Evolutionary conservation across 1,284 basidiomycete genomes (phyloP), one percentile per base, ranked within the genome.

Genomic region (Tremellales sp.): DNA sequence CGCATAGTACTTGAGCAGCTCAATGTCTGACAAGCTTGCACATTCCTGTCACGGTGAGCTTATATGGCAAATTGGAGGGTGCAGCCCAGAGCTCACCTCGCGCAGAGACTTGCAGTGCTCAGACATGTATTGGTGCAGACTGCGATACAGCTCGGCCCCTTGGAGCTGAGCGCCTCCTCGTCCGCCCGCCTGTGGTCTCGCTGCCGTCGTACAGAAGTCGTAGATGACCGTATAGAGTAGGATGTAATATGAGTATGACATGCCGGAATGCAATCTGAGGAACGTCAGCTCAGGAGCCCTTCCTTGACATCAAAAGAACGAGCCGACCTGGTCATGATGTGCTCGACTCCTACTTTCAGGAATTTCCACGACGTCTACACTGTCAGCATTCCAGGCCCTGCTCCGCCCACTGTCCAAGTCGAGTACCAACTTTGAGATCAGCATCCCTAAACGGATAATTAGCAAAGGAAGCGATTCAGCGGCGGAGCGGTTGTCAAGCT

Each of bases 231-330:
- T 91, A 75, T 96, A 97, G 48, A 94, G 81, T 64, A 84, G 83
- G 78, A 94, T 93, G 76, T 97, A 97, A 69, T 88, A 89, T 50
- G 84, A 82, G 76, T 91, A 93, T 24, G 87, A 88, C 68, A 97
- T 86, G 52, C 92, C 92, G 15, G 84, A 82, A 61, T 89, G 85
- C 33, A 90, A 81, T 67, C 86, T 77, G 29, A 21, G 10, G 10
- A 12, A 17, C n/a, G n/a, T 26, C 26, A 3, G 43, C 27, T 23
- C 46, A 44, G 10, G 10, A 8, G 29, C 8, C 29, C 29, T 8
- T 15, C 29, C 8, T 8, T 24, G 26, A 40, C 5, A 2, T 24
- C 17, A n/a, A n/a, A n/a, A n/a, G n/a, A 47, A 45, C 22, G 17
- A 42, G 10, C 21, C 8, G 21, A 76, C 69, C 75, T 82, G 52